Percentiles rank a stretch among this genome's conserved stretches.
These are phyloP conservation scores for Colletotrichum sp. DNA, from an alignment of 2,329 filamentous ascomycete genomes.

Conservation along the genomic window DNA sequence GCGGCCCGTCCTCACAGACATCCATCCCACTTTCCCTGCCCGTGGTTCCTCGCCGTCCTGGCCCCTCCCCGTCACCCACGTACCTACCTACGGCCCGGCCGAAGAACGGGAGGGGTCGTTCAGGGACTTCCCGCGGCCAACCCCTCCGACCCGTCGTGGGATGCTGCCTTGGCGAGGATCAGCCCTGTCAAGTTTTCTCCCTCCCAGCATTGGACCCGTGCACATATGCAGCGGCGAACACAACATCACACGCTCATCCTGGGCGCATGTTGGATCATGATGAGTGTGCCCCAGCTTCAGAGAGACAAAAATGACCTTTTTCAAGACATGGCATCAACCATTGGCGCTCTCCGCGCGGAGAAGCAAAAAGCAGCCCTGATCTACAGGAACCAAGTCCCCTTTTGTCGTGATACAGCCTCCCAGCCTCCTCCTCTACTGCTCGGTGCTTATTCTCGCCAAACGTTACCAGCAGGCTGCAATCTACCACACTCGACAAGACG, in stretches of 20 bases:
- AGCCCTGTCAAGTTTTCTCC: background rate
- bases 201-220: background rate
- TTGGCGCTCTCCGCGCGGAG: background rate
- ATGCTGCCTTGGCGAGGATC: conserved; percentile 3
- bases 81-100: background rate
- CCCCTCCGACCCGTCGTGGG: conserved; percentile 3
- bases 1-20: background rate
- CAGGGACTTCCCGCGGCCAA: conserved; percentile 4
- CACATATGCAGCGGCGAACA: background rate
- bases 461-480: background rate
- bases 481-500: too few species aligned
- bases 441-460: background rate
- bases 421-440: background rate
- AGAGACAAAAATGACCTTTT: background rate
- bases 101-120: conserved; percentile 8
- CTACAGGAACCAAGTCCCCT: background rate
- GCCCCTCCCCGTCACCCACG: background rate
- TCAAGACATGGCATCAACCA: background rate
- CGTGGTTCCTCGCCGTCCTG: background rate
- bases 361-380: background rate
- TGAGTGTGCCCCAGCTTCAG: background rate
- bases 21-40: background rate
- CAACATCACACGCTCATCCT: background rate
- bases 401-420: background rate
- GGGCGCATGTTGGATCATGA: background rate